phyloP scores from a whole-genome alignment of 2,329 filamentous ascomycete genomes.

The Talaromyces sp. region DNA sequence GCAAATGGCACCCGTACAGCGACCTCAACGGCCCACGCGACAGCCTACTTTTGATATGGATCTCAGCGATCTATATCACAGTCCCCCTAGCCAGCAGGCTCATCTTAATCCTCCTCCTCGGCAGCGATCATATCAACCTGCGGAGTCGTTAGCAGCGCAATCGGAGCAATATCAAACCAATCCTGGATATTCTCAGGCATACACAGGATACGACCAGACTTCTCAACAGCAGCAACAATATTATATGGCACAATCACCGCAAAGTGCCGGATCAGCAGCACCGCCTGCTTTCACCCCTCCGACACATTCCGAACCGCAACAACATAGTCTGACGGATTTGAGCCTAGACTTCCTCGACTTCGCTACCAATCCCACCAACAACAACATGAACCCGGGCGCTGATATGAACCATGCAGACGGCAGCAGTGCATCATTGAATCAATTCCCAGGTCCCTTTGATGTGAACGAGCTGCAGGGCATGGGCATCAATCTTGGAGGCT shows the following conservation, averaged over 20 bases:
- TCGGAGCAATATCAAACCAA: conserved; percentile 24
- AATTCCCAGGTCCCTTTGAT: not conserved
- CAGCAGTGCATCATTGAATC: conserved; percentile 14
- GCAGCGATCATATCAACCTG: conserved; percentile 16
- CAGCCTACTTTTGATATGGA: conserved; percentile 56
- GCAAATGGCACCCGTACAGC: conserved; percentile 22
- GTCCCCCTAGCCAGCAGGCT: conserved; percentile 27
- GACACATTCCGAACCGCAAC: conserved; percentile 16
- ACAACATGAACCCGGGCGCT: conserved; percentile 26
- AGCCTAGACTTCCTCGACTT: conserved; percentile 54
- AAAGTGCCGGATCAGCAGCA: conserved; percentile 27
- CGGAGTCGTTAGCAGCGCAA: not conserved
- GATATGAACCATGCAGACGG: conserved; percentile 26
- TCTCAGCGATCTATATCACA: conserved; percentile 42
- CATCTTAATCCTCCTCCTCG: conserved; percentile 23
- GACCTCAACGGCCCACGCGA: conserved; percentile 35
- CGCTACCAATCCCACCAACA: conserved; percentile 29
- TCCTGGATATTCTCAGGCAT: conserved; percentile 31
- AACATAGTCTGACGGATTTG: conserved; percentile 27
- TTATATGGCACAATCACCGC: conserved; percentile 32
- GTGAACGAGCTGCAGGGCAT: conserved; percentile 29
- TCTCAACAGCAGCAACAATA: conserved; percentile 25
- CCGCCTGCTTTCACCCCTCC: conserved; percentile 24
- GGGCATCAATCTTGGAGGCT: conserved; percentile 39
- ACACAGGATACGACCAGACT: conserved; percentile 34